Evolutionary conservation across 2,329 filamentous ascomycete genomes (phyloP), one percentile per base, ranked within the genome.

Genomic region (Ascochyta clinopodiicola): DNA sequence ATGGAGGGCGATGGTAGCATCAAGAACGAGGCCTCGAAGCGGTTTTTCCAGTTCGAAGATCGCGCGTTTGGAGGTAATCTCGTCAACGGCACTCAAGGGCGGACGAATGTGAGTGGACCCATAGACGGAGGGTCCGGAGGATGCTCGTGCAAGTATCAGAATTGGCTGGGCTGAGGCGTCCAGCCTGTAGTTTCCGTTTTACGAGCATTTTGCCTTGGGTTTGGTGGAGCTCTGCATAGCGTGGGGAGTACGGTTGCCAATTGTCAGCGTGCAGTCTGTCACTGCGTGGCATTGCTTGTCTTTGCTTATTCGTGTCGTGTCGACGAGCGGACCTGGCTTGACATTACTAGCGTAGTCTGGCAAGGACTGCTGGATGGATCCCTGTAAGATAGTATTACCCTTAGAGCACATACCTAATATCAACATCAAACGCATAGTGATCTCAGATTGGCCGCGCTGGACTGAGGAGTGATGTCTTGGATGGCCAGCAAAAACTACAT

Each of bases 111-210:
- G 5, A 68, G 53, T 5, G 83, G 83, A 0, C 61, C 70, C 29
- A 79, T 86, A 53, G 85, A 87, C 73, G 85, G 85, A 1, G 85
- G 85, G 1, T 79, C 74, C 5, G 85, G 84, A 6, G 85, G 85
- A 0, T 88, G 85, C 75, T 66, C 66, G n/a, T 88, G 85, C 70
- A 73, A 79, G 62, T 88, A 85, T 84, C 77, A 80, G 68, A 87
- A 86, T 71, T 87, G 77, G 75, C 58, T 74, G 35, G 52, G 47
- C 32, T 56, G 32, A 51, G 38, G 42, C 34, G 35, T 15, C 25
- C 31, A 29, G 47, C 22, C 9, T 36, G 51, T 47, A 36, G 32
- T 15, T 59, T 60, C 57, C 36, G 24, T 57, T 45, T 54, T 42
- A 55, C 52, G 48, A 44, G 44, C 32, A 49, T 37, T 24, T 27